Base-by-base conservation (phyloP, 192 early-diverging fungal species). In the Phycomyces blakesleeanus region DNA sequence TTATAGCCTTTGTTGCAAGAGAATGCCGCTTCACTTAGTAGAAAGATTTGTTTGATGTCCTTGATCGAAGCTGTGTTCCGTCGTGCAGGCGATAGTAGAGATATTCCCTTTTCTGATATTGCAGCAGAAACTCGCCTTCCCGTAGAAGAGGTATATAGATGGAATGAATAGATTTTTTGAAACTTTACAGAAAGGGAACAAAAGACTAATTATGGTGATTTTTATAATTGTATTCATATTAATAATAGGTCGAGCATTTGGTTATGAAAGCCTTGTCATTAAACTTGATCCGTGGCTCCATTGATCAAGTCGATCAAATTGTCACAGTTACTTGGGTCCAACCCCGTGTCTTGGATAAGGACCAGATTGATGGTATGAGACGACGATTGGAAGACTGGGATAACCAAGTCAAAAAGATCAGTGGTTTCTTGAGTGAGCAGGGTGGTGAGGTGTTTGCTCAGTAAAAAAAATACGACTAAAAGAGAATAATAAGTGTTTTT, bases 21-120 rank as follows among this genome's bases (percentile, higher is more conserved):
- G 55, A 82, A 86, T 59, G 71, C 89, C 12, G 74, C 84, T 14
- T 87, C 92, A 64, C 74, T 99, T 52, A 86, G 88, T 59, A 93
- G 96, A 81, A 99, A 99, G 82, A 92, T 99, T 53, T 90, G 96
- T 44, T 80, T 98, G 61, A 97, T 97, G 93, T 91, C 97, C 0
- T 81, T 99, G 47, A 93, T 98, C 60, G 97, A 98, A 73, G 82
- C 85, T 4, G 87, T 98, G 51, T 99, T 98, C 76, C 87, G 87
- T 76, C 86, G 92, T 38, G 78, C 75, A 69, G 82, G 89, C 55
- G 83, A 92, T 67, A 76, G 87, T 68, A 79, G 93, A 16, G 76
- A 78, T 0, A 88, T 98, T 54, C 74, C 90, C 5, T 99, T 99
- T 76, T 65, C 65, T 5, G 82, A 75, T 3, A 90, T 99, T 68